Base-by-base conservation (phyloP, 1,139 yeast species). In the Meyerozyma smithsonii region DNA sequence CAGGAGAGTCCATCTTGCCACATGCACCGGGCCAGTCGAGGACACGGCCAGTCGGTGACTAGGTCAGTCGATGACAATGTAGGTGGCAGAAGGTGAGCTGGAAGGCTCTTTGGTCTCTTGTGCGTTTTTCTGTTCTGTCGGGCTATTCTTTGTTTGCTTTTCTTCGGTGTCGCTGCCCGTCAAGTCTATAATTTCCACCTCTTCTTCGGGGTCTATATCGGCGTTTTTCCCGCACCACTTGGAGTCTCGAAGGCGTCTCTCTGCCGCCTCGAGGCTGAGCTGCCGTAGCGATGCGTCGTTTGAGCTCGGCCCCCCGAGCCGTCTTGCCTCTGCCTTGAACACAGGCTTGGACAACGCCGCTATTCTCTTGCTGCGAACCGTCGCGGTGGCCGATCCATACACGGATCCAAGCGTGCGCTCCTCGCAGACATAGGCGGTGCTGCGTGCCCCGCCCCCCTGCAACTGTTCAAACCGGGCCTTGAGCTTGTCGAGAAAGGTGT, bases 211-310 rank as follows among this genome's bases (percentile, higher is more conserved):
- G 12, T 23, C 36, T 30, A 12, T 16, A 28, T 17, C 42, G 33
- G 38, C 41, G 4, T 44, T 26, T 8, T 26, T 26, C 15, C 30
- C 25, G 23, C 92, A 84, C 74, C 80, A 73, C 46, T 75, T 75
- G 5, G 73, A 61, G 52, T 84, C 92, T 15, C 61, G 54, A 7
- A 69, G 56, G 41, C 96, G 62, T 46, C 84, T 61, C 45, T 81
- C 81, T 0, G 94, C 86, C 1, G 96, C 95, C 42, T 69, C 71
- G 5, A 80, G 64, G 36, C 82, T 77, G 48, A 81, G 62, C 28
- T 70, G 76, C 37, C 78, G 62, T 37, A 74, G 24, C 39, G 32
- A 33, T 41, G 42, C 2, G 48, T 40, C 6, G 42, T 35, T 16
- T 12, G 6, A 4, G 12, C 5, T 23, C 12, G 6, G 10, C n/a